These are phyloP conservation scores for Naganishia sp. DNA, from an alignment of 1,284 basidiomycete genomes.

Conservation along the genomic window DNA sequence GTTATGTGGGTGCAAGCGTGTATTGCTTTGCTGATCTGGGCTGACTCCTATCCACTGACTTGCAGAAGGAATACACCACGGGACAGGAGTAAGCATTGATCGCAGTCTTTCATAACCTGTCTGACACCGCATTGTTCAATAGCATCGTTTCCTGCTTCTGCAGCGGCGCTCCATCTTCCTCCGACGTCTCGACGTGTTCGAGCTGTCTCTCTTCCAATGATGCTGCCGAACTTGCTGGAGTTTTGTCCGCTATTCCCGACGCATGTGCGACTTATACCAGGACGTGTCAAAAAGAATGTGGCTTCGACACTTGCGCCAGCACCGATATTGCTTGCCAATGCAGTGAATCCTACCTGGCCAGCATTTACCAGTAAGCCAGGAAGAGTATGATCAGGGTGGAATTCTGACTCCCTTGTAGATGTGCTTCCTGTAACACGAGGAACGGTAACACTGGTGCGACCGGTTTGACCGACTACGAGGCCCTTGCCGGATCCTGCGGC, in stretches of 20 bases:
- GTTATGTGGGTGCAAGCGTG: conserved; percentile 39
- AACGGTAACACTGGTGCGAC: conserved; percentile 49
- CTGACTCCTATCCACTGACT: neutral
- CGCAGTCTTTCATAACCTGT: neutral
- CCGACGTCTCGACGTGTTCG: conserved; percentile 44
- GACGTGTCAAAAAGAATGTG: conserved; percentile 47
- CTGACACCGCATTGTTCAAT: conserved; percentile 17
- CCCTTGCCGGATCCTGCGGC: conserved; percentile 46
- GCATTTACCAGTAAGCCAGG: conserved; percentile 50
- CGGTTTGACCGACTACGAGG: conserved; percentile 43
- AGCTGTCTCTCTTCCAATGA: conserved; percentile 48
- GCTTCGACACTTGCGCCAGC: conserved; percentile 45
- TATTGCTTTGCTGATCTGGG: conserved; percentile 1
- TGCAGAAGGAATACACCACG: conserved; percentile 38
- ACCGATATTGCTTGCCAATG: conserved; percentile 50
- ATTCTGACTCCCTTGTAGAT: neutral
- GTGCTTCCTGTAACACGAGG: conserved; percentile 50
- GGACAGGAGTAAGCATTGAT: conserved; percentile 15
- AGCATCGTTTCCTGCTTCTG: conserved; percentile 52
- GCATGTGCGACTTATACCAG: conserved; percentile 40
- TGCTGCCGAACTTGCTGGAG: conserved; percentile 40
- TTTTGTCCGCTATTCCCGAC: conserved; percentile 33
- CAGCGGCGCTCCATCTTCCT: conserved; percentile 41
- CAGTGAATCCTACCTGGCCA: conserved; percentile 43
- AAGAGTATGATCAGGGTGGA: neutral